phyloP scores from a whole-genome alignment of 2,329 filamentous ascomycete genomes.

The Allantophomopsis lycopodina region DNA sequence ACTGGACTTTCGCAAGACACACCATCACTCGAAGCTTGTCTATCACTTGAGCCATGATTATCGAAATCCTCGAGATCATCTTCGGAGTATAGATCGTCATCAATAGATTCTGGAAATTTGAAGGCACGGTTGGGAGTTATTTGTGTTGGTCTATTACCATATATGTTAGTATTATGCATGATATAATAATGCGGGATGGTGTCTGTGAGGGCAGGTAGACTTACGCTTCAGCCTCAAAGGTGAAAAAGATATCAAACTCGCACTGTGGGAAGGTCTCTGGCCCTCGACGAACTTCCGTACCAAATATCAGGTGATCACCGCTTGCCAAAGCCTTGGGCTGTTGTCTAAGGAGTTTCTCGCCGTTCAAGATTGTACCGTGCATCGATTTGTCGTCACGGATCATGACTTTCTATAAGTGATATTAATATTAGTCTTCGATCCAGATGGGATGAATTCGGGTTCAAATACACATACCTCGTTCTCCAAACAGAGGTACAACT shows the following conservation, averaged over 20 bases:
- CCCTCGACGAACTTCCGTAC: constrained; percentile 32
- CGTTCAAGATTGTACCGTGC: constrained; percentile 46
- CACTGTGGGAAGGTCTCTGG: constrained; percentile 22
- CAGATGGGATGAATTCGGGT: no score
- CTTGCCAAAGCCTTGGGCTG: constrained; percentile 16
- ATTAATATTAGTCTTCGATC: constrained; percentile 12
- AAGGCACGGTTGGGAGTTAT: no score
- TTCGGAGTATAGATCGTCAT: background rate
- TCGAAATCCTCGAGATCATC: no score
- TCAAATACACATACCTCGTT: background rate
- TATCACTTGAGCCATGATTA: no score
- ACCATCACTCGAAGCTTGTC: no score
- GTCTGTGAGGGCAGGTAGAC: no score
- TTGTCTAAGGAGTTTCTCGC: constrained; percentile 21
- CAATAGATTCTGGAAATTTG: background rate
- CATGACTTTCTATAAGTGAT: constrained; percentile 21
- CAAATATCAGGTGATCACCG: constrained; percentile 28
- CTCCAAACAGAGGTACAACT: constrained; percentile 8
- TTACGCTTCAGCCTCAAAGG: no score
- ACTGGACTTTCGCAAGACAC: no score
- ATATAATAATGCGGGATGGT: no score
- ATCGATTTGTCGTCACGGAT: constrained; percentile 43
- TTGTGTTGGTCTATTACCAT: no score
- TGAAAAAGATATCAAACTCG: no score
- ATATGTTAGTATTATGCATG: no score